A percentile compares a stretch with the other conserved stretches of the same genome.
Evolutionary conservation across 768 basidiomycete species (phyloP).

Genomic region (Suillus lakei): DNA sequence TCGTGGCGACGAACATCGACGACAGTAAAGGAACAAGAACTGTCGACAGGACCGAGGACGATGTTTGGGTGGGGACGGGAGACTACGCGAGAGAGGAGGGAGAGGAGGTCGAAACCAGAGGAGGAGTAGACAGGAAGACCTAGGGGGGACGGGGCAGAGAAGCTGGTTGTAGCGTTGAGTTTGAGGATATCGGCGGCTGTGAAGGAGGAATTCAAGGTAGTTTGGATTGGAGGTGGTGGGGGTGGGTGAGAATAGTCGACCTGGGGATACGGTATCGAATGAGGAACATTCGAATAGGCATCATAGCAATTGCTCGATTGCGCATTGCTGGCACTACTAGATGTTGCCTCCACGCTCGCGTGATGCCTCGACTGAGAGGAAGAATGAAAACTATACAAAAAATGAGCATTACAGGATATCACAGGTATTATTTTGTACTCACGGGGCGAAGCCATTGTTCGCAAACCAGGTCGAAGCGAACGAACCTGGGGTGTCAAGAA

Average conservation of each 20-base stretch:
- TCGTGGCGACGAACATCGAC: conserved; percentile 85
- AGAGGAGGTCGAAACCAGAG: conserved; percentile 90
- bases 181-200: conserved; percentile 13
- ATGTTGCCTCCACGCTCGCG: background rate
- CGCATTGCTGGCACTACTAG: background rate
- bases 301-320: conserved; percentile 2
- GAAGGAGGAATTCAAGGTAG: background rate
- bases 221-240: background rate
- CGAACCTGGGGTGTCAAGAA: conserved; percentile 32
- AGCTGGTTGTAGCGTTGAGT: conserved; percentile 2
- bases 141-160: conserved; percentile 36
- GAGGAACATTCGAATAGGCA: conserved; percentile 8
- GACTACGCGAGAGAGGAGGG: conserved; percentile 78
- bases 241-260: conserved; percentile 8
- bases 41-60: conserved; percentile 87
- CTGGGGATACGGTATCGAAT: background rate
- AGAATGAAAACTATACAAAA: conserved; percentile 26
- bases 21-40: conserved; percentile 91
- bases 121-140: conserved; percentile 78
- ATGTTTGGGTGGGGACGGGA: conserved; percentile 76
- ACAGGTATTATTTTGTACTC: conserved; percentile 8
- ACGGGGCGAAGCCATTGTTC: conserved; percentile 48
- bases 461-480: conserved; percentile 53
- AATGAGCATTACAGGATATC: conserved; percentile 18
- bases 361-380: conserved; percentile 22